A percentile compares a stretch with the other conserved stretches of the same genome.
phyloP scores from a whole-genome alignment of 1,139 yeast genomes.

The Suhomyces bokatorum region DNA sequence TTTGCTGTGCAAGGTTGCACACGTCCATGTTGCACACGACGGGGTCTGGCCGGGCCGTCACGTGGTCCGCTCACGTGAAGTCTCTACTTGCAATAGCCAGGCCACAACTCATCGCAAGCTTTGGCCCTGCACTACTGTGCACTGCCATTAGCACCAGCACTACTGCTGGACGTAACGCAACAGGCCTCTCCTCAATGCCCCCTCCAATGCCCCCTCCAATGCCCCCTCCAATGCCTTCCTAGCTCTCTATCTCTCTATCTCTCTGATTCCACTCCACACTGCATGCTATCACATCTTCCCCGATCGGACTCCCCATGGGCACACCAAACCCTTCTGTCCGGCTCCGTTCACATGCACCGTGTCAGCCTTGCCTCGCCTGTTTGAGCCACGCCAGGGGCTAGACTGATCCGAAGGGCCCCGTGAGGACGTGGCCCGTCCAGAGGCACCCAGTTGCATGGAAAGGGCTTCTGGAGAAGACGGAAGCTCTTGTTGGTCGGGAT shows the following conservation, averaged over 20 bases:
- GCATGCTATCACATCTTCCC: not conserved
- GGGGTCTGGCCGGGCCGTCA: not conserved
- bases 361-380: not conserved
- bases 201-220: no score
- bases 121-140: no score
- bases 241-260: no score
- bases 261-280: no score
- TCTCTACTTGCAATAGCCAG: no score
- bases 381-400: not conserved
- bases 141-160: no score
- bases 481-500: not conserved
- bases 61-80: not conserved
- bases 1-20: not conserved
- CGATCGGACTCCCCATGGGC: slow-evolving; percentile 1
- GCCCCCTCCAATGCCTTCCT: no score
- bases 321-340: slow-evolving; percentile 1
- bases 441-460: no score
- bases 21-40: not conserved
- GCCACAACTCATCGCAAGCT: no score
- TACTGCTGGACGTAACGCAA: no score
- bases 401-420: not conserved
- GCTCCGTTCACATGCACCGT: not conserved
- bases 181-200: no score
- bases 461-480: not conserved
- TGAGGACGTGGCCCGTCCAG: not conserved